Percentiles rank a stretch among this genome's conserved stretches.
These are phyloP conservation scores for Penicillium sp. DNA, from an alignment of 2,329 filamentous ascomycete species.

Conservation along the genomic window DNA sequence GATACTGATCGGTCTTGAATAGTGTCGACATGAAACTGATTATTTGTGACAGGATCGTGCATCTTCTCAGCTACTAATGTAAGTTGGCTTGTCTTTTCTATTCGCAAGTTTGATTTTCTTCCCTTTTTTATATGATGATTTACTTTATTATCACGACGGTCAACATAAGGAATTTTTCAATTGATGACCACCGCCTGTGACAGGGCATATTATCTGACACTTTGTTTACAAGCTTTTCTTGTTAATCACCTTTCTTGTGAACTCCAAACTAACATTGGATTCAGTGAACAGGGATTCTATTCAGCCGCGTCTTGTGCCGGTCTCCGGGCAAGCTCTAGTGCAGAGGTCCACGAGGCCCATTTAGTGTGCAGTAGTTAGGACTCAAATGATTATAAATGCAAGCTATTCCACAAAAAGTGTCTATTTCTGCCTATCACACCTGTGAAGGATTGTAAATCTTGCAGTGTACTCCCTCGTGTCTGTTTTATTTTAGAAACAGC, in stretches of 20 bases:
- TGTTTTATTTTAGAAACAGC: not conserved
- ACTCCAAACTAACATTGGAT: constrained; percentile 18
- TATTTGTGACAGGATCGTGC: not conserved
- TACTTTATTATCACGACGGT: constrained; percentile 76
- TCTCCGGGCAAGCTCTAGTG: not conserved
- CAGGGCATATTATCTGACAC: constrained; percentile 57
- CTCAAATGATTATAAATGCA: constrained; percentile 9
- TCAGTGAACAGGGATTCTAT: constrained; percentile 8
- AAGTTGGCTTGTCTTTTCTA: constrained; percentile 13
- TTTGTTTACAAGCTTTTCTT: constrained; percentile 5
- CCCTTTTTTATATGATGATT: constrained; percentile 64
- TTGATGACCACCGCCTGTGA: constrained; percentile 81
- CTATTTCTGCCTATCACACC: not conserved
- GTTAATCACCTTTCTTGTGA: constrained; percentile 14
- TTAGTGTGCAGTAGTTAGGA: constrained; percentile 19
- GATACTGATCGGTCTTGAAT: constrained; percentile 29
- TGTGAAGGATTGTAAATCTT: not conserved
- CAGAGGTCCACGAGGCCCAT: constrained; percentile 4
- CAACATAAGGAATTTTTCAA: constrained; percentile 70
- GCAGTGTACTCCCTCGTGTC: not conserved
- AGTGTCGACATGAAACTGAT: constrained; percentile 14
- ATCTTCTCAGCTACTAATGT: constrained; percentile 10
- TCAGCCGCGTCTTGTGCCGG: constrained; percentile 1
- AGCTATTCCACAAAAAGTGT: not conserved
- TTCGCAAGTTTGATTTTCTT: not conserved